Evolutionary conservation across 192 early-diverging fungal genomes (phyloP).

Genomic region (Entrophospora sp.): DNA sequence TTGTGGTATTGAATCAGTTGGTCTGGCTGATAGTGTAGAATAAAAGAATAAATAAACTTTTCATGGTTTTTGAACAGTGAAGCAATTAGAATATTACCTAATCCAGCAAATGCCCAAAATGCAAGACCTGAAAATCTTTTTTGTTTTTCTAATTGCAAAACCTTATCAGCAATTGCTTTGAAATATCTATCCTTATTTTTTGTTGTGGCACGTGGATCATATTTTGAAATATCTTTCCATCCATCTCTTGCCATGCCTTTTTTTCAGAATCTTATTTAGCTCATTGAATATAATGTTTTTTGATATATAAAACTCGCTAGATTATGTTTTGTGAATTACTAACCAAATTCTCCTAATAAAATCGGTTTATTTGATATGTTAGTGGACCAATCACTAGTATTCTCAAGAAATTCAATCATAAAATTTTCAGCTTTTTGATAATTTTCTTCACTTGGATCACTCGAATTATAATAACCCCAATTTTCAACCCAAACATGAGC

Average conservation of each 20-base stretch:
- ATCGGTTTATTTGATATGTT: constrained; percentile 36
- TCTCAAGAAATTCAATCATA: constrained; percentile 30
- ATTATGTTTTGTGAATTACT: background rate
- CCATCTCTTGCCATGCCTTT: constrained; percentile 32
- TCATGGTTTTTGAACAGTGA: too few relatives aligned
- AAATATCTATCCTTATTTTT: constrained; percentile 48
- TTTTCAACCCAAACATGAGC: constrained; percentile 35
- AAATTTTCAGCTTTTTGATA: constrained; percentile 33
- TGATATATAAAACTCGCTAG: background rate
- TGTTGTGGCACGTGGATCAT: constrained; percentile 36
- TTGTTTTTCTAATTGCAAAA: constrained; percentile 22
- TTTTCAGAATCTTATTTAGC: too few relatives aligned
- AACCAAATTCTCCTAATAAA: constrained; percentile 53
- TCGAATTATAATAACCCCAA: constrained; percentile 51
- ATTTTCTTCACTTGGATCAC: constrained; percentile 28
- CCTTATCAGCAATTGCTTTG: constrained; percentile 29
- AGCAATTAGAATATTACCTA: too few relatives aligned
- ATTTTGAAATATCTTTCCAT: constrained; percentile 33
- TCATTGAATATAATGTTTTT: background rate
- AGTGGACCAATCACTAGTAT: constrained; percentile 41
- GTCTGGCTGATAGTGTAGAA: too few relatives aligned
- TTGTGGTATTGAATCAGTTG: constrained; percentile 23
- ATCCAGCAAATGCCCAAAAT: constrained; percentile 61
- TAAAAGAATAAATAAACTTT: too few relatives aligned
- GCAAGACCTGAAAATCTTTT: constrained; percentile 36